These are phyloP conservation scores for Amphicarpaea edgeworthii DNA, from an alignment of 306 rosid genomes.

Conservation along the genomic window DNA sequence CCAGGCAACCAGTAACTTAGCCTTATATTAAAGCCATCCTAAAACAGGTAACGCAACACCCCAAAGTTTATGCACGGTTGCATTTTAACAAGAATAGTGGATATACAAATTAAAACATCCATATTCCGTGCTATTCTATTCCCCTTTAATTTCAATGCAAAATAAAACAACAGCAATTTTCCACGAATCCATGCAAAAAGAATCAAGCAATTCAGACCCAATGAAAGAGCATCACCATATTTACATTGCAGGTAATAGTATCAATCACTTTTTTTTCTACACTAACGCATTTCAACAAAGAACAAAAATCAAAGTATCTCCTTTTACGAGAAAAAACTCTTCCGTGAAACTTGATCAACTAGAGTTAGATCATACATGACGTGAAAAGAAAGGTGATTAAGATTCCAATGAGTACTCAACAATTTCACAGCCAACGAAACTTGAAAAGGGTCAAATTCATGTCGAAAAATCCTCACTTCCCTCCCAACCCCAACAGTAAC, in stretches of 20 bases:
- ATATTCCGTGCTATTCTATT: slow-evolving; percentile 6
- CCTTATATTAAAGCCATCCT: not conserved
- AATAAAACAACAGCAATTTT: not conserved
- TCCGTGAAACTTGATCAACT: slow-evolving; percentile 33
- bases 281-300: not conserved
- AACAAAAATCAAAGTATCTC: not conserved
- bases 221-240: slow-evolving; percentile 20
- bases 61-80: slow-evolving; percentile 21
- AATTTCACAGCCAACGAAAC: not conserved
- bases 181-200: slow-evolving; percentile 30
- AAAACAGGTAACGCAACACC: slow-evolving; percentile 12
- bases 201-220: slow-evolving; percentile 11
- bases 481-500: slow-evolving; percentile 17
- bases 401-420: not conserved
- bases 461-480: slow-evolving; percentile 53
- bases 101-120: not conserved
- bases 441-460: slow-evolving; percentile 4
- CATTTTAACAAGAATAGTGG: not conserved
- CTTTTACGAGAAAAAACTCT: slow-evolving; percentile 14
- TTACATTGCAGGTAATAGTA: not conserved
- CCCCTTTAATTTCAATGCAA: slow-evolving; percentile 29
- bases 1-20: not conserved
- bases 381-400: not conserved
- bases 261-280: not conserved
- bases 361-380: slow-evolving; percentile 25